Evolutionary conservation across 352 stramenopile genomes (phyloP), one percentile per base, ranked within the genome.

Genomic region (Blastocystis sp.): DNA sequence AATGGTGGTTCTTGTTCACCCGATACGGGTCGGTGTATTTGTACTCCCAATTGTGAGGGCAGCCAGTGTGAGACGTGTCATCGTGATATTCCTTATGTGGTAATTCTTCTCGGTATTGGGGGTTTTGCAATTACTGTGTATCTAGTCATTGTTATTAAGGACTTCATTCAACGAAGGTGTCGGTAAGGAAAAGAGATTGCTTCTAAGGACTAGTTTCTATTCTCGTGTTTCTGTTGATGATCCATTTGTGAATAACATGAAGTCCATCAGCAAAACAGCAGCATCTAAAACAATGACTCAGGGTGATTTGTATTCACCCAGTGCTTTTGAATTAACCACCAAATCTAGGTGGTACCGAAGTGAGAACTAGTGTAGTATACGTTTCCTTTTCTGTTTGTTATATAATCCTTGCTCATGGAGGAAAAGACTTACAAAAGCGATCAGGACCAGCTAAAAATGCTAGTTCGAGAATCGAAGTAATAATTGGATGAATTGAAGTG

Each of bases 401-500:
- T 17, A 7, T 62, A 7, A 15, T 33, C 19, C 56, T 33, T 62
- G 11, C 13, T 35, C 13, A 84, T 84, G 73, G 73, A 84, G 30
- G 73, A 84, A 27, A 84, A 84, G 54, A 51, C 30, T 1, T 84
- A 64, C 30, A 33, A 59, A 44, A 35, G 37, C 6, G 73, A 84
- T 51, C 48, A 84, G 73, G 73, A 84, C 33, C 73, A 84, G 51
- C 27, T 84, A 27, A 40, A 9, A 27, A 84, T 84, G 73, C 73
- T 84, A 1, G 73, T 84, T 27, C n/a, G 22, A 3, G 73, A 84
- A 37, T 53, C 51, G 15, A 84, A 68, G 73, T 84, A 11, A 22
- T 15, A 0, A 66, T 54, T 68, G n/a, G 51, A 22, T 19, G 7
- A 11, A 24, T 5, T 5, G 17, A 37, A n/a, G 22, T 30, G 42